Percentiles rank a stretch among this genome's conserved stretches.
phyloP scores from a whole-genome alignment of 2,329 filamentous ascomycete genomes.

The Leptographium lundbergii region DNA sequence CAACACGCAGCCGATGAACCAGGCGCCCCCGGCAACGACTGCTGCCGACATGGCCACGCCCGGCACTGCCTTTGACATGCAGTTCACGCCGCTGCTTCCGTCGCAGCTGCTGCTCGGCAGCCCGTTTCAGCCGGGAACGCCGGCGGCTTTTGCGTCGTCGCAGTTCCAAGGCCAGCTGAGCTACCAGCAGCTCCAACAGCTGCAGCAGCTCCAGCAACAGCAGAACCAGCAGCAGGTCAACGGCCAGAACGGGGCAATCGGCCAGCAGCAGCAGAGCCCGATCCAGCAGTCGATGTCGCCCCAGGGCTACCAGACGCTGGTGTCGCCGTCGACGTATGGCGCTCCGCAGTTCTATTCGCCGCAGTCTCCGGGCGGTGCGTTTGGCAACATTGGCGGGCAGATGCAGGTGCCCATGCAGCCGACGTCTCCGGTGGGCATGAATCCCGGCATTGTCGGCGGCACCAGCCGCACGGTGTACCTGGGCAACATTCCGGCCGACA shows the following conservation, averaged over 20 bases:
- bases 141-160: constrained; percentile 76
- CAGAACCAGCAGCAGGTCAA: constrained; percentile 51
- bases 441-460: constrained; percentile 69
- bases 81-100: constrained; percentile 90
- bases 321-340: constrained; percentile 75
- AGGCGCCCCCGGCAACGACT: constrained; percentile 27
- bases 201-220: constrained; percentile 24
- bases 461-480: constrained; percentile 95
- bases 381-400: constrained; percentile 49
- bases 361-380: constrained; percentile 75
- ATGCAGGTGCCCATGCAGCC: constrained; percentile 50
- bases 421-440: constrained; percentile 62
- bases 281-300: constrained; percentile 68
- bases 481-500: constrained; percentile 97
- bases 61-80: constrained; percentile 89
- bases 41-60: constrained; percentile 65
- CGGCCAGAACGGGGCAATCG: constrained; percentile 35
- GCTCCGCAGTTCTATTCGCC: constrained; percentile 71
- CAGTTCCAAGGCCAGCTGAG: constrained; percentile 78
- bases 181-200: constrained; percentile 51
- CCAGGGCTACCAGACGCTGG: constrained; percentile 70
- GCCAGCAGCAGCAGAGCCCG: constrained; percentile 50
- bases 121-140: constrained; percentile 91
- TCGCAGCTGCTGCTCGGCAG: constrained; percentile 90
- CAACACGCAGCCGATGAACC: constrained; percentile 63